These are phyloP conservation scores for Sodiomyces alkalinus DNA, from an alignment of 2,329 filamentous ascomycete genomes.

Conservation along the genomic window DNA sequence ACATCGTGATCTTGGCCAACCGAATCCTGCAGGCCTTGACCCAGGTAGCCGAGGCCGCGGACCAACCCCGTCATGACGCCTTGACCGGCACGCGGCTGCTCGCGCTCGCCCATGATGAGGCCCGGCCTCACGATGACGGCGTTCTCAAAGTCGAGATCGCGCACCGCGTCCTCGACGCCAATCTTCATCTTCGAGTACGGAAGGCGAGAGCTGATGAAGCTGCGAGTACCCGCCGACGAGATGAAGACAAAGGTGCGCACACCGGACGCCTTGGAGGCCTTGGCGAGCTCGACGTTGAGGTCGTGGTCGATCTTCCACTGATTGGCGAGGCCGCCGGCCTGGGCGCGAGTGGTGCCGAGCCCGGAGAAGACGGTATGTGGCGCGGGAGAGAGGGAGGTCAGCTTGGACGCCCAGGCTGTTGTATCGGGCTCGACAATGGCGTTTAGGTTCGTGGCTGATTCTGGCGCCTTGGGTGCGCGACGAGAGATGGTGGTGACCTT, in stretches of 20 bases:
- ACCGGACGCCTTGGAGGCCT: constrained; percentile 57
- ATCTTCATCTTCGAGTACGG: constrained; percentile 61
- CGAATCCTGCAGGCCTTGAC: constrained; percentile 41
- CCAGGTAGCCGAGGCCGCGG: constrained; percentile 36
- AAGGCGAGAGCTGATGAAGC: constrained; percentile 24
- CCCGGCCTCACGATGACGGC: constrained; percentile 63
- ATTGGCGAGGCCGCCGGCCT: constrained; percentile 59
- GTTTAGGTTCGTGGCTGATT: constrained; percentile 39
- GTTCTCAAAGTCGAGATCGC: constrained; percentile 58
- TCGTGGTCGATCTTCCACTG: constrained; percentile 86
- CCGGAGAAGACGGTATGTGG: constrained; percentile 59
- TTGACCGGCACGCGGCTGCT: constrained; percentile 45
- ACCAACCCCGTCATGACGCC: constrained; percentile 39
- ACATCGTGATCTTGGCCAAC: constrained; percentile 61
- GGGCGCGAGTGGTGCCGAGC: constrained; percentile 64
- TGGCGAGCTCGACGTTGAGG: constrained; percentile 65
- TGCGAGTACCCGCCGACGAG: constrained; percentile 37
- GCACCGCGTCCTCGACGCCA: constrained; percentile 68
- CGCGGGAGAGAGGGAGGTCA: constrained; percentile 37
- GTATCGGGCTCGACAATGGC: constrained; percentile 54
- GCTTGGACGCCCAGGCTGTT: constrained; percentile 47
- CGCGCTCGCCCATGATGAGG: constrained; percentile 56
- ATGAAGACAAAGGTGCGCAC: constrained; percentile 65
- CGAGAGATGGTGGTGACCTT: constrained; percentile 51
- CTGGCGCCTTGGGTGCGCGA: constrained; percentile 37